Base-by-base conservation (phyloP, 805 yeast genomes). In the Yarrowia sp. region DNA sequence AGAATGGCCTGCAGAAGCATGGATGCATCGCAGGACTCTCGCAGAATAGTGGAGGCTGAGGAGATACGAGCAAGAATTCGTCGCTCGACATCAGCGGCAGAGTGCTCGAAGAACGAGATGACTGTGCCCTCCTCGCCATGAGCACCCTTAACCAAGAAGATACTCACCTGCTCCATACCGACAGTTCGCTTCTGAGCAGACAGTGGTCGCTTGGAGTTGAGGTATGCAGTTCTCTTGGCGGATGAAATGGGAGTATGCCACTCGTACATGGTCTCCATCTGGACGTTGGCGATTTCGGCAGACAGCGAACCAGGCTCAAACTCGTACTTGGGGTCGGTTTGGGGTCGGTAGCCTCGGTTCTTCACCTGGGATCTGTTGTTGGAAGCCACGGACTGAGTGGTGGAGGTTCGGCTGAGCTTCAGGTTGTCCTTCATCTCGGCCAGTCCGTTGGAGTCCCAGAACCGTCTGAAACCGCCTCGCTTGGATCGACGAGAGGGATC, bases 91-190 rank as follows among this genome's bases (percentile, higher is more conserved):
- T 80, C 83, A 46, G 77, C 76, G 5, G 84, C 84, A 4, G 83
- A 77, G 64, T 81, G 79, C 67, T 84, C 87, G 68, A 84, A 83
- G 65, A 84, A 81, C 0, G 86, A 77, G 4, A 84, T 76, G 12
- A 84, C 80, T 0, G 83, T 77, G 44, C 78, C 75, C 51, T 78
- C 74, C 6, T 73, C 69, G 4, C 32, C 58, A 8, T 24, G 21
- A 14, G 7, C 13, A 1, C 58, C 58, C 42, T 51, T 51, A 16
- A 79, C 71, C 16, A 84, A 63, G 64, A 79, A 84, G 49, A 83
- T 69, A 0, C 85, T 80, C 1, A 80, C 80, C 67, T 84, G 87
- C 67, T 84, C 87, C 10, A 81, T 72, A 0, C 83, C 84, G 6
- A 83, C 83, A 21, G 70, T 71, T 74, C 76, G 61, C 74, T 77